Conservation (phyloP, 2,329 filamentous ascomycete species). For the Pyricularia sp. region DNA sequence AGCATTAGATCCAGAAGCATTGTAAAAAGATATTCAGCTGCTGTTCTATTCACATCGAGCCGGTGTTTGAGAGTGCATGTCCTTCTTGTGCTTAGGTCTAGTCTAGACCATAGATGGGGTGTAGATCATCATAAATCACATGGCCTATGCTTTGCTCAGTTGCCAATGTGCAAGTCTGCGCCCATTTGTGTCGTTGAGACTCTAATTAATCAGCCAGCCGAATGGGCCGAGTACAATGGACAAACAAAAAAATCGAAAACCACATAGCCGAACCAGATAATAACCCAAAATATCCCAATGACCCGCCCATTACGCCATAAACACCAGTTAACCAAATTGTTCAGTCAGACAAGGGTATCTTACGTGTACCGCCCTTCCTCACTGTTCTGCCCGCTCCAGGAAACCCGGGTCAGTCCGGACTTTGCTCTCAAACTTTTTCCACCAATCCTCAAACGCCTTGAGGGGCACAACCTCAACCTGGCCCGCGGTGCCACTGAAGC, state of each 20-base stretch:
- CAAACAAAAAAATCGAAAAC: background rate
- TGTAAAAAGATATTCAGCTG: background rate
- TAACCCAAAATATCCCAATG: background rate
- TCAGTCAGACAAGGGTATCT: background rate
- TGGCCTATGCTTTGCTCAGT: background rate
- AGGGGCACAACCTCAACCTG: constrained; percentile 80
- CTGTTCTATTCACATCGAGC: background rate
- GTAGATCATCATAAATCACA: background rate
- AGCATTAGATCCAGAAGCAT: background rate
- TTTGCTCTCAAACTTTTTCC: constrained; percentile 87
- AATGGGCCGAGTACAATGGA: background rate
- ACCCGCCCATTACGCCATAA: background rate
- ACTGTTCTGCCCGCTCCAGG: constrained; percentile 51
- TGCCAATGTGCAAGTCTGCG: background rate
- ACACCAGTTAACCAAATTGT: background rate
- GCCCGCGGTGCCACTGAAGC: constrained; percentile 60
- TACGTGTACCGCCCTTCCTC: no score
- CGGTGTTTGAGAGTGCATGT: background rate
- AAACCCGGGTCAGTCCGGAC: constrained; percentile 83
- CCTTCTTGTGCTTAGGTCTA: background rate
- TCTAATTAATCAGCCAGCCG: background rate
- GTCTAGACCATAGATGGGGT: background rate
- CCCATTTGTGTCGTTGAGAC: background rate
- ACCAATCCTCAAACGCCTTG: constrained; percentile 95
- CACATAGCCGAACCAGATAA: background rate